Evolutionary conservation across 116 monocot species (phyloP), one percentile per base, ranked within the genome.

Genomic region (Cymodocea nodosa): DNA sequence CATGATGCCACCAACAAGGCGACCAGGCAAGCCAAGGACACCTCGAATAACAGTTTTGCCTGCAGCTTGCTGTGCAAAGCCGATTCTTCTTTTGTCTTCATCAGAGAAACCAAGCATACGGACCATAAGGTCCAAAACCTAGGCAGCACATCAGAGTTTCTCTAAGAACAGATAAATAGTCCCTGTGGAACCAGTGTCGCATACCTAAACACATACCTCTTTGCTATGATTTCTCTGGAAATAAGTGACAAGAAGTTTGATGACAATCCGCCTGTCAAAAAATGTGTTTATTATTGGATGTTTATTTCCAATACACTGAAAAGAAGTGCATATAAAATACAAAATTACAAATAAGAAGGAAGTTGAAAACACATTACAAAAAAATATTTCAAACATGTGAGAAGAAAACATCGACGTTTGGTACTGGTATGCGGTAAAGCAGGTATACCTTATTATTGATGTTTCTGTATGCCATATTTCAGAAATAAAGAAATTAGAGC

Each of bases 51-150:
- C 81, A 55, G 88, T 86, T 68, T 86, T 98, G 20, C 91, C 80
- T 1, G 92, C 80, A 73, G 44, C 68, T 76, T 70, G 74, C 70
- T 98, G 98, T 36, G 98, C 86, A 69, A 75, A 70, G 25, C 88
- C 91, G 69, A 98, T 83, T 65, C 92, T 88, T 62, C 83, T 77
- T 64, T 89, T 98, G 23, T 98, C 98, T 75, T 98, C 98, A 53
- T 98, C 92, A 39, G 98, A 88, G 70, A 98, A 98, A 6, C 98
- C 98, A 16, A 98, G 79, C 91, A 98, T 92, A 40, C 98, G 91
- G 65, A 89, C 92, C 88, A 98, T 98, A 54, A 98, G 84, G 69
- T 92, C 92, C 36, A 98, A 68, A 68, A 98, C 98, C 97, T 98
- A 78, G 9, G 22, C 15, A 58, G 23, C 30, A 25, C 62, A 30